Percentiles rank a stretch among this genome's conserved stretches.
These are phyloP conservation scores for Solanum okadae DNA, from an alignment of 257 asterid species.

Conservation along the genomic window DNA sequence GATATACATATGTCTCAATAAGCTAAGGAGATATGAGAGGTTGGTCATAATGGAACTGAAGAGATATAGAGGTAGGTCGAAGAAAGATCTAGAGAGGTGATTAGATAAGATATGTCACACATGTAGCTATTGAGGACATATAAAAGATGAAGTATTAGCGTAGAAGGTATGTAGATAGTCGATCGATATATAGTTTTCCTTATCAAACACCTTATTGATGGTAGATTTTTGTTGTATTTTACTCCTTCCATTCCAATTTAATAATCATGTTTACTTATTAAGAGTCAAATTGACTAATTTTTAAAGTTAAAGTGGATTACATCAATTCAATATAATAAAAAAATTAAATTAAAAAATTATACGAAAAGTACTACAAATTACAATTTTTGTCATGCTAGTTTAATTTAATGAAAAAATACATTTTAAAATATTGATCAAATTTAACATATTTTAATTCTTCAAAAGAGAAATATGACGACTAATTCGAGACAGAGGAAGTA, in stretches of 20 bases:
- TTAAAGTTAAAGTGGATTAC: fast-evolving
- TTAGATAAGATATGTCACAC: neutral
- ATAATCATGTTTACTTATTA: neutral
- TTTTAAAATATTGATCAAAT: neutral
- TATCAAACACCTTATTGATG: neutral
- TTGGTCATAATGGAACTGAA: fast-evolving
- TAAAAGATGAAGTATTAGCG: neutral
- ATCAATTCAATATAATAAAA: too few relatives aligned
- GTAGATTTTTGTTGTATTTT: neutral
- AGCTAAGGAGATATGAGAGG: neutral
- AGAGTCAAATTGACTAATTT: neutral
- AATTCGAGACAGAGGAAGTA: neutral
- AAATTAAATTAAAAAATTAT: too few relatives aligned
- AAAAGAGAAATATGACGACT: fast-evolving
- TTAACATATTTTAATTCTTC: neutral
- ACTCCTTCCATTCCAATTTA: neutral
- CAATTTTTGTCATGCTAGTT: too few relatives aligned
- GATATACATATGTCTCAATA: neutral
- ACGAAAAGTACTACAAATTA: too few relatives aligned
- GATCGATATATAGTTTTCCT: neutral
- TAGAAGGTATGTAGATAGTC: too few relatives aligned
- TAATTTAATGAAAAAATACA: too few relatives aligned
- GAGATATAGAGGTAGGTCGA: neutral
- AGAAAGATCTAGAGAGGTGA: neutral
- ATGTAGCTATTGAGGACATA: neutral